phyloP scores from a whole-genome alignment of 768 basidiomycete species.

The Tylopilus subfusipes region DNA sequence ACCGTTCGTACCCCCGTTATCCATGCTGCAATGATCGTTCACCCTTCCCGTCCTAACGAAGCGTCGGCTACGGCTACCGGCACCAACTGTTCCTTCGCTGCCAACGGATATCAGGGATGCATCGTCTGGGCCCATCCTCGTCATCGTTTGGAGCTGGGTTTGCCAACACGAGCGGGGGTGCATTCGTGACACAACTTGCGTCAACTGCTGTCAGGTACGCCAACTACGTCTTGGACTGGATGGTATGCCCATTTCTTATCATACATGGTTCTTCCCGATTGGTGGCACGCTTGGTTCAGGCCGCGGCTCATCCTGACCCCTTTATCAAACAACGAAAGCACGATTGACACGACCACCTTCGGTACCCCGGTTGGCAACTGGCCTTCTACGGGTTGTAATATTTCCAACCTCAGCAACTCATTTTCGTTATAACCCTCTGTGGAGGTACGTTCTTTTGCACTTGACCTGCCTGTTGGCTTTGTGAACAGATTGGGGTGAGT shows the following conservation, averaged over 20 bases:
- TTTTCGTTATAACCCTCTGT: constrained; percentile 73
- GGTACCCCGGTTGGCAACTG: constrained; percentile 72
- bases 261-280: constrained; percentile 32
- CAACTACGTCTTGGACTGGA: background rate
- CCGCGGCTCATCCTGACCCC: constrained; percentile 5
- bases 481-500: constrained; percentile 33
- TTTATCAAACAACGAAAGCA: constrained; percentile 46
- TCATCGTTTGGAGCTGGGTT: constrained; percentile 66
- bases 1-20: constrained; percentile 32
- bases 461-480: constrained; percentile 9
- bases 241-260: background rate
- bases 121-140: constrained; percentile 50
- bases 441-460: constrained; percentile 41
- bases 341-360: constrained; percentile 52
- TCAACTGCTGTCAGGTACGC: constrained; percentile 60
- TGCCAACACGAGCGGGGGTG: constrained; percentile 63
- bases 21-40: background rate
- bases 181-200: constrained; percentile 73
- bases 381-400: constrained; percentile 56
- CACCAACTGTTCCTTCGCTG: constrained; percentile 56
- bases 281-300: background rate
- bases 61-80: constrained; percentile 50
- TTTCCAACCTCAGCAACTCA: constrained; percentile 62
- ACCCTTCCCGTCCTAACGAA: constrained; percentile 33
- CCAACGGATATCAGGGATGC: constrained; percentile 64